phyloP scores from a whole-genome alignment of 257 asterid genomes.

The Solanum sitiens region DNA sequence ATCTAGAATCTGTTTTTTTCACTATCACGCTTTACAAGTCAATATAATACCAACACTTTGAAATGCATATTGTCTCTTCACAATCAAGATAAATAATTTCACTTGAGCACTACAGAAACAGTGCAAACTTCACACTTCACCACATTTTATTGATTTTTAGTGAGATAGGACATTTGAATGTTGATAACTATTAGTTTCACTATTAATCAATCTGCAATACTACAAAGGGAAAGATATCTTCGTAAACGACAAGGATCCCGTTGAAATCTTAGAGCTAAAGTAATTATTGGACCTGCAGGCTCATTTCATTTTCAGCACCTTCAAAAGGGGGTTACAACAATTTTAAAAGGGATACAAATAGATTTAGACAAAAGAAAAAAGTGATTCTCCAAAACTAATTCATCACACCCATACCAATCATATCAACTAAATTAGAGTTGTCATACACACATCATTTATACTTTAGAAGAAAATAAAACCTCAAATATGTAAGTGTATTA shows the following conservation, averaged over 20 bases:
- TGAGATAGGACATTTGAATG: neutral
- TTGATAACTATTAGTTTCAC: neutral
- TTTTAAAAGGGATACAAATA: too few species aligned
- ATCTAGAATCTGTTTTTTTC: neutral
- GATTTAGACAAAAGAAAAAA: too few species aligned
- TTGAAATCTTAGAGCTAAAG: conserved; percentile 51
- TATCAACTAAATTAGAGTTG: too few species aligned
- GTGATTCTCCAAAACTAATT: too few species aligned
- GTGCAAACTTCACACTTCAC: too few species aligned
- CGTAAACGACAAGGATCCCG: conserved; percentile 87
- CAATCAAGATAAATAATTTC: too few species aligned
- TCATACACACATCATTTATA: too few species aligned
- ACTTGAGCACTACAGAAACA: too few species aligned
- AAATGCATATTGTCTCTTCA: too few species aligned
- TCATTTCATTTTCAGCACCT: conserved; percentile 70
- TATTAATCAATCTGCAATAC: neutral
- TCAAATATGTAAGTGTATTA: too few species aligned
- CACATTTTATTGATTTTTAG: neutral
- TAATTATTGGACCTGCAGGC: conserved; percentile 63
- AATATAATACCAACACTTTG: neutral
- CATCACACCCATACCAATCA: too few species aligned
- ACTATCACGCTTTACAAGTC: neutral
- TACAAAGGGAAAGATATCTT: conserved; percentile 33
- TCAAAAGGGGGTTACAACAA: conserved; percentile 40
- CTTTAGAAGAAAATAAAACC: too few species aligned